phyloP scores from a whole-genome alignment of 768 basidiomycete genomes.

The Xerocomus brunneocitrinus region DNA sequence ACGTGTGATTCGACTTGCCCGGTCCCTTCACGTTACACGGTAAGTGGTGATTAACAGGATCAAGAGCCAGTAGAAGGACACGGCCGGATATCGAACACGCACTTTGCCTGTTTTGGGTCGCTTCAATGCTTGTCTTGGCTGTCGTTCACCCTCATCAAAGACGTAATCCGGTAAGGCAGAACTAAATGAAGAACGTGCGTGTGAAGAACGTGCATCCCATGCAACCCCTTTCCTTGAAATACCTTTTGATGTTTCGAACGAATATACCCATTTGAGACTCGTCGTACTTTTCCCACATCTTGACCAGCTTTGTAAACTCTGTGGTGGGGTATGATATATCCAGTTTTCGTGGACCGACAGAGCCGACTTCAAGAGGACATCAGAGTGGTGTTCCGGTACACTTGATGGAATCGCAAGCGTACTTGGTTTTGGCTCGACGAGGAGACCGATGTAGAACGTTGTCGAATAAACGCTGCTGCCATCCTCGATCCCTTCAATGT shows the following conservation, averaged over 20 bases:
- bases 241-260: slow-evolving; percentile 92
- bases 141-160: slow-evolving; percentile 77
- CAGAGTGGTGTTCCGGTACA: slow-evolving; percentile 14
- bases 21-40: slow-evolving; percentile 45
- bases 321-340: slow-evolving; percentile 97
- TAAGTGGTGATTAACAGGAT: slow-evolving; percentile 21
- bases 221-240: slow-evolving; percentile 15
- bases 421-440: slow-evolving; percentile 90
- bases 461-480: slow-evolving; percentile 85
- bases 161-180: slow-evolving; percentile 76
- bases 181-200: slow-evolving; percentile 37
- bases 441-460: slow-evolving; percentile 95
- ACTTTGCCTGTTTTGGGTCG: slow-evolving; percentile 64
- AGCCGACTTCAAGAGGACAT: slow-evolving; percentile 51
- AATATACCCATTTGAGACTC: slow-evolving; percentile 90
- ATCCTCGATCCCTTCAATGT: slow-evolving; percentile 72
- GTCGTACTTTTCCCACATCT: slow-evolving; percentile 94
- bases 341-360: slow-evolving; percentile 73
- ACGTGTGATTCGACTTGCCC: slow-evolving; percentile 57
- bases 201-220: slow-evolving; percentile 18
- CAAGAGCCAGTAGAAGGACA: slow-evolving; percentile 10
- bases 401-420: slow-evolving; percentile 31
- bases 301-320: slow-evolving; percentile 91
- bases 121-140: slow-evolving; percentile 65
- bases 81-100: slow-evolving; percentile 26